Evolutionary conservation across 2,329 filamentous ascomycete genomes (phyloP), one percentile per base, ranked within the genome.

Genomic region (Podosphaera fusca): DNA sequence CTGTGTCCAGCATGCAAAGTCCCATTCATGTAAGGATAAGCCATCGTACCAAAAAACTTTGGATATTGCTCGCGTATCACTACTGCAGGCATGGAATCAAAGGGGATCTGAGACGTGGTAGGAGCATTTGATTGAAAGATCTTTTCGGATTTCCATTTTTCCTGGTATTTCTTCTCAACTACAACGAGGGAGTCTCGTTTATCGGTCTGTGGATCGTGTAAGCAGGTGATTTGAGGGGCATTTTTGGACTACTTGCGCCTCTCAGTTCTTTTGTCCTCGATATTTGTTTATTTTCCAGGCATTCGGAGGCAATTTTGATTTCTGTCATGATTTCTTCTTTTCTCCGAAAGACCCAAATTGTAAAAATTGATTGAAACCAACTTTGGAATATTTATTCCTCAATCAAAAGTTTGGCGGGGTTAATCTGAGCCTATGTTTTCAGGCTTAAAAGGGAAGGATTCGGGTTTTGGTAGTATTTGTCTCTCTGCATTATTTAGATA

Each of bases 141-240:
- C 61, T 77, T 77, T 63, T 80, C 74, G 59, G 85, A 75, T 66
- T 83, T 79, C 87, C 87, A 94, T 78, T 82, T 75, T 67, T 82
- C 74, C 72, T 96, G 90, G 72, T 94, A 95, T 68, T 88, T 88
- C 73, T 92, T 94, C 74, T 96, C 90, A 65, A 84, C 78, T 36
- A 80, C 80, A 64, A 92, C 82, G 63, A 94, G 75, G 55, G 82
- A 78, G 67, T 94, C 87, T 69, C 88, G 77, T 73, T 94, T 94
- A 66, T 94, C 87, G 45, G 88, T 94, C 78, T 86, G 65, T 55
- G 59, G 29, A 31, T 58, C 56, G 4, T 9, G 30, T 56, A 21
- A 54, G 53, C 35, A 50, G 30, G 5, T 9, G 55, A 60, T 59
- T 57, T 60, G 61, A 56, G 59, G 60, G 58, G 60, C 60, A 62